Base-by-base conservation (phyloP, 306 rosid genomes). In the Hippophae rhamnoides region DNA sequence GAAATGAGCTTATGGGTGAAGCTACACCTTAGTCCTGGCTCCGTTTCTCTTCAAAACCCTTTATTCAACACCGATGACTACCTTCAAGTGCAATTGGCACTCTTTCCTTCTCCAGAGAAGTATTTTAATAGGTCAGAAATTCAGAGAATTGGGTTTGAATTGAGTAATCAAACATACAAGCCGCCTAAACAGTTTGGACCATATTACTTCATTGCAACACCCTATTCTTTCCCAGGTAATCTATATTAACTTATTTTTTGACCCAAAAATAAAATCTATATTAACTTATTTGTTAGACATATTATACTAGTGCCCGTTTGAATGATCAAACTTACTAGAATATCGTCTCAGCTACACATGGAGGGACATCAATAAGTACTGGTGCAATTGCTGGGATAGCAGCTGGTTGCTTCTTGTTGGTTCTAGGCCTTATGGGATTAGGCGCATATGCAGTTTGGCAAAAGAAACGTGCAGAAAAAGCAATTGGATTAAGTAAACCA, bases 401-500 rank as follows among this genome's bases (percentile, higher is more conserved):
- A 50, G 9, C 63, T 67, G 84, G 89, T 26, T 71, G 90, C 64
- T 13, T 75, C 61, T 10, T 84, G 57, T 75, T 92, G 73, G 71
- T 86, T 68, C 43, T 92, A 38, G 83, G 85, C 66, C 86, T 92
- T 44, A 45, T 88, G 60, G 93, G 74, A 6, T 67, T 92, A 11
- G 94, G 69, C 41, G 5, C 72, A 57, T 92, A 92, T 12, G 99
- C 95, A 13, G 13, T 92, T 68, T 49, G 75, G 44, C 99, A 92
- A 73, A 92, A 92, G 86, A 92, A 82, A 69, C 95, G 96, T 1
- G 99, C 96, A 26, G 96, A 92, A 75, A 84, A 69, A 65, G 99
- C 99, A 66, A 85, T 88, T 47, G 86, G 87, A 65, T 54, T 82
- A 75, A 88, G 95, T 57, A 82, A 76, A 73, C 99, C 90, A 51